Conservation (phyloP, 805 yeast species). For the Naumovozyma castellii region DNA sequence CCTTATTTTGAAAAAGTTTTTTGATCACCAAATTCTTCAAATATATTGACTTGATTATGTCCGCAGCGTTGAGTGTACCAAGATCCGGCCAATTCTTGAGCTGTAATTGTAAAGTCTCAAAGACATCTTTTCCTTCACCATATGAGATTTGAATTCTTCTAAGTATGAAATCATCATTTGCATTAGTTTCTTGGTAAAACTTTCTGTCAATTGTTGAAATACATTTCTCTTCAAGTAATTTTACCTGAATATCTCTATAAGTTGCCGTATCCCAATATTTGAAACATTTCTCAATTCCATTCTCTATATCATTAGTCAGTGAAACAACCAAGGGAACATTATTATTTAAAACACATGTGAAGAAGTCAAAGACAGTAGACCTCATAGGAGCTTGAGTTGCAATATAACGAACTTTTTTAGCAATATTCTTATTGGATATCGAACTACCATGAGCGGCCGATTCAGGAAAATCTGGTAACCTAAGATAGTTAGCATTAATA, state of each 20-base stretch:
- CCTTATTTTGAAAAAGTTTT: constrained; percentile 9
- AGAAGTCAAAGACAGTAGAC: constrained; percentile 72
- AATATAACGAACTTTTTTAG: constrained; percentile 43
- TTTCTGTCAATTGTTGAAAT: neutral
- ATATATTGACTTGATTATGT: constrained; percentile 45
- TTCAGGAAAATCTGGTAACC: constrained; percentile 12
- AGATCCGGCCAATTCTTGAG: constrained; percentile 77
- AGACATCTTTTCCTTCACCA: constrained; percentile 23
- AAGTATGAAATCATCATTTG: constrained; percentile 8
- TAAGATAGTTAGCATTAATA: constrained; percentile 77
- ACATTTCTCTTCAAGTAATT: constrained; percentile 17
- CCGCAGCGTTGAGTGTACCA: constrained; percentile 51
- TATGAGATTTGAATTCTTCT: constrained; percentile 36
- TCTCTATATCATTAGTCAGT: constrained; percentile 66
- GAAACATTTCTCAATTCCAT: constrained; percentile 70
- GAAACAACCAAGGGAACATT: constrained; percentile 59
- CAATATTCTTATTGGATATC: constrained; percentile 12
- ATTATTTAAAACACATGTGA: constrained; percentile 65
- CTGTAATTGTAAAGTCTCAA: constrained; percentile 63
- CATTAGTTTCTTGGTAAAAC: neutral
- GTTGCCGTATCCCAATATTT: constrained; percentile 67
- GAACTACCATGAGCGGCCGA: constrained; percentile 1
- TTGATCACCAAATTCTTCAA: constrained; percentile 37
- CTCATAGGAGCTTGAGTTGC: constrained; percentile 86
- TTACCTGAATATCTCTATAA: constrained; percentile 30